These are phyloP conservation scores for Prunus yedoensis DNA, from an alignment of 331 rosid species.

Conservation along the genomic window DNA sequence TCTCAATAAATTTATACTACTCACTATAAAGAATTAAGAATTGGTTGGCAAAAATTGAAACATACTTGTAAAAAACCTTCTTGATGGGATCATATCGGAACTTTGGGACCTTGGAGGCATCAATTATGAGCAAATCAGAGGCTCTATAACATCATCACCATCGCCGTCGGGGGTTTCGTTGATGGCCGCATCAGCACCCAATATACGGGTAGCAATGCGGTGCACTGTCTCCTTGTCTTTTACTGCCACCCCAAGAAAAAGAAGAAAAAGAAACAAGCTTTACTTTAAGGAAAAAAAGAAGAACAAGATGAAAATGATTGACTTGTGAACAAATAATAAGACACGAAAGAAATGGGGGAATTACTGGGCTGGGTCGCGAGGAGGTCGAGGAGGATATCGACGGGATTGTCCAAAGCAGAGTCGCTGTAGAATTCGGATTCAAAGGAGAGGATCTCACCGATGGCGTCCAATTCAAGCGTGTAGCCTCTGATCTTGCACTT, in stretches of 20 bases:
- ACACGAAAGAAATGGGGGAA: neutral
- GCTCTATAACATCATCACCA: neutral
- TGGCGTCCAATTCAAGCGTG: too few species aligned
- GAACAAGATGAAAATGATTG: neutral
- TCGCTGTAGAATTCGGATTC: too few species aligned
- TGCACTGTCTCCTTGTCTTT: slow-evolving; percentile 67
- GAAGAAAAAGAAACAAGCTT: neutral
- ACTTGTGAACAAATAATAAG: neutral
- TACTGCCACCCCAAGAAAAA: slow-evolving; percentile 35
- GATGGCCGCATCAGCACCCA: slow-evolving; percentile 47
- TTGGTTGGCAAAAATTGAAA: too few species aligned
- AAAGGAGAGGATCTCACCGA: too few species aligned
- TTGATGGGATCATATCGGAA: slow-evolving; percentile 59
- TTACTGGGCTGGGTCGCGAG: too few species aligned
- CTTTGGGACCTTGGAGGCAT: slow-evolving; percentile 59
- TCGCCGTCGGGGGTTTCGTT: slow-evolving; percentile 28
- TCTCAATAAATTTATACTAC: too few species aligned
- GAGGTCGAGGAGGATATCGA: too few species aligned
- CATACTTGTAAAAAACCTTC: too few species aligned
- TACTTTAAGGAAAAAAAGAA: neutral
- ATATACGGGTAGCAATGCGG: slow-evolving; percentile 43
- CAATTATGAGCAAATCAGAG: slow-evolving; percentile 48
- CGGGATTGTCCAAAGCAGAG: too few species aligned
- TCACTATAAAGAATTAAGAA: too few species aligned
- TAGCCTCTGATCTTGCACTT: too few species aligned